Percentiles rank a stretch among this genome's conserved stretches.
These are phyloP conservation scores for Bonia amplexicaulis DNA, from an alignment of 176 grass and related monocot species.

Conservation along the genomic window DNA sequence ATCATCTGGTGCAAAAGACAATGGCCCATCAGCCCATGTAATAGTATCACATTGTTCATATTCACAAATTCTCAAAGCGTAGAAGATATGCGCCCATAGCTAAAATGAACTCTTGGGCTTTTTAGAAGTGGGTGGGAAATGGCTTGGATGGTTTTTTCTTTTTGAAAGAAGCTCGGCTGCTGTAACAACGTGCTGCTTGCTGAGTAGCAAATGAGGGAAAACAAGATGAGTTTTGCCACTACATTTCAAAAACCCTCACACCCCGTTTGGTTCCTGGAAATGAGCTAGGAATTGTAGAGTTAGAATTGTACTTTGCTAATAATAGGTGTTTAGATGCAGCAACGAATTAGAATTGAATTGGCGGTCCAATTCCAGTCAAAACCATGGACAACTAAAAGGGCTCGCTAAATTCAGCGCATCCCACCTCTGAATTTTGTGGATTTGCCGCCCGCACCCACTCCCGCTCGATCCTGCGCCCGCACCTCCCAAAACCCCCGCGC, in stretches of 20 bases:
- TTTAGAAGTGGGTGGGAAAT: not conserved
- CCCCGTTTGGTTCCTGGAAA: too few species aligned
- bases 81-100: not conserved
- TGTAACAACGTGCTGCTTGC: not conserved
- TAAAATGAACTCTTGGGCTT: not conserved
- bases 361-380: too few species aligned
- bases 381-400: not conserved
- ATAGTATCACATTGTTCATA: not conserved
- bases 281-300: too few species aligned
- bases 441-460: too few species aligned
- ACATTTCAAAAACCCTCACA: not conserved
- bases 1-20: not conserved
- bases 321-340: too few species aligned
- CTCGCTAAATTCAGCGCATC: too few species aligned
- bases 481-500: too few species aligned
- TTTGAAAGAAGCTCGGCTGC: not conserved
- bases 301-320: too few species aligned
- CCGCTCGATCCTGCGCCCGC: too few species aligned
- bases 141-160: not conserved
- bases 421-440: too few species aligned
- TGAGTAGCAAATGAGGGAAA: not conserved
- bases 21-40: not conserved
- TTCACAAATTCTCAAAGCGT: not conserved
- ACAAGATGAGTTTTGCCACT: not conserved
- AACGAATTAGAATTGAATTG: too few species aligned